phyloP scores from a whole-genome alignment of 495 filamentous ascomycete species.

The Antarctomyces pellizariae region DNA sequence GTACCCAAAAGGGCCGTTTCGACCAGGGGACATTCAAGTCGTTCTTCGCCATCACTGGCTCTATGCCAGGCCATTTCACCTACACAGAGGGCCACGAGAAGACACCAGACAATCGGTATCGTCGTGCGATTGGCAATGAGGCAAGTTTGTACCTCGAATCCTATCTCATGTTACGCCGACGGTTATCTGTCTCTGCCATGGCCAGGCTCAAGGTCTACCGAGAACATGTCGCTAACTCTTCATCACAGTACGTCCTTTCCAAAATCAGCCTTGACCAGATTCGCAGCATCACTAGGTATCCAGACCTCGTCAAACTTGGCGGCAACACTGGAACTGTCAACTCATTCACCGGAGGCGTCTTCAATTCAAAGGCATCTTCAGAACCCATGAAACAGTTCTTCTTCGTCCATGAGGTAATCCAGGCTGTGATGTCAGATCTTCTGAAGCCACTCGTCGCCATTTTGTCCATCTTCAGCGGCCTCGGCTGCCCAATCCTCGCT shows the following conservation, averaged over 20 bases:
- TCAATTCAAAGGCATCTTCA: too few relatives aligned
- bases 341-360: conserved; percentile 28
- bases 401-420: too few relatives aligned
- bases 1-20: conserved; percentile 20
- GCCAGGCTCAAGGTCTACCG: neutral
- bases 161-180: conserved; percentile 18
- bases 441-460: too few relatives aligned
- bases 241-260: too few relatives aligned
- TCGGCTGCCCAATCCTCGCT: too few relatives aligned
- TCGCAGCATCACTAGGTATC: too few relatives aligned
- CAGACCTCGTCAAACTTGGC: conserved; percentile 20
- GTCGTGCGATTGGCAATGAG: conserved; percentile 17
- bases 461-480: too few relatives aligned
- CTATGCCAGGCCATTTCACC: conserved; percentile 15
- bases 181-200: neutral
- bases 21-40: conserved; percentile 20
- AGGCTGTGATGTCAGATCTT: too few relatives aligned
- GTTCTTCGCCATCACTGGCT: conserved; percentile 21
- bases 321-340: conserved; percentile 32
- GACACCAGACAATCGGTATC: conserved; percentile 40
- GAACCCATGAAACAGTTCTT: too few relatives aligned
- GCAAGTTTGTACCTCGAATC: conserved; percentile 15
- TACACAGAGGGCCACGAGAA: conserved; percentile 25
- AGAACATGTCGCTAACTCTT: too few relatives aligned
- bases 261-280: too few relatives aligned